Evolutionary conservation across 495 filamentous ascomycete species (phyloP).

Genomic region (Hyaloscypha bicolor): DNA sequence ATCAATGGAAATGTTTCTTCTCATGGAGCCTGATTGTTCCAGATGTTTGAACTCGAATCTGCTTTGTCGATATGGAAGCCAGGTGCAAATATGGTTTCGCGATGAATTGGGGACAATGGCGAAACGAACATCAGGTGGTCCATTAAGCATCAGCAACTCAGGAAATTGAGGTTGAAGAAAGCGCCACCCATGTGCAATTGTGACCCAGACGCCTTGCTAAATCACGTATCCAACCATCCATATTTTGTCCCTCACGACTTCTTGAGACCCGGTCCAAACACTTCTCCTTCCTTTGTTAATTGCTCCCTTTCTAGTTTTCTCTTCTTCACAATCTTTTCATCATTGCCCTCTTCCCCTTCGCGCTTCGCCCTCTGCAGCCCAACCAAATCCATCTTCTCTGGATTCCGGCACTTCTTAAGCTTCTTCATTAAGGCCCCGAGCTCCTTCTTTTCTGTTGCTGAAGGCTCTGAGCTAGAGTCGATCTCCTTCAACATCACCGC

Average conservation of each 20-base stretch:
- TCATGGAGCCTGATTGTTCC: no score
- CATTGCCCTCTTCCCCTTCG: slow-evolving; percentile 42
- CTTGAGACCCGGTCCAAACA: slow-evolving; percentile 54
- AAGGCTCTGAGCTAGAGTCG: slow-evolving; percentile 14
- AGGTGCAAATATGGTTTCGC: no score
- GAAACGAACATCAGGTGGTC: no score
- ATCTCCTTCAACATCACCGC: slow-evolving; percentile 47
- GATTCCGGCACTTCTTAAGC: slow-evolving; percentile 77
- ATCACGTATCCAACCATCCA: slow-evolving; percentile 2
- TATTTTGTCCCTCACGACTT: slow-evolving; percentile 16
- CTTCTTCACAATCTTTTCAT: slow-evolving; percentile 56
- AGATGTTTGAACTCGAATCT: no score
- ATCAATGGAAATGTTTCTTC: not conserved
- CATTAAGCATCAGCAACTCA: no score
- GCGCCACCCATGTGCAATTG: slow-evolving; percentile 28
- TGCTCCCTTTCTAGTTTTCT: slow-evolving; percentile 57
- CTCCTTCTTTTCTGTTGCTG: slow-evolving; percentile 38
- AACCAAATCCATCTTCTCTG: slow-evolving; percentile 63
- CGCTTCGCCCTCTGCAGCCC: slow-evolving; percentile 56
- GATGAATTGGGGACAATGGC: no score
- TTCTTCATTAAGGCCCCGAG: slow-evolving; percentile 67
- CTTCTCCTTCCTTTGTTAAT: slow-evolving; percentile 52
- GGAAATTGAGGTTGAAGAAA: not conserved
- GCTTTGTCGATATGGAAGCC: no score
- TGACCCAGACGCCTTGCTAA: slow-evolving; percentile 34